Evolutionary conservation across 2,329 filamentous ascomycete species (phyloP), one percentile per base, ranked within the genome.

Genomic region (Fusarium foetens): DNA sequence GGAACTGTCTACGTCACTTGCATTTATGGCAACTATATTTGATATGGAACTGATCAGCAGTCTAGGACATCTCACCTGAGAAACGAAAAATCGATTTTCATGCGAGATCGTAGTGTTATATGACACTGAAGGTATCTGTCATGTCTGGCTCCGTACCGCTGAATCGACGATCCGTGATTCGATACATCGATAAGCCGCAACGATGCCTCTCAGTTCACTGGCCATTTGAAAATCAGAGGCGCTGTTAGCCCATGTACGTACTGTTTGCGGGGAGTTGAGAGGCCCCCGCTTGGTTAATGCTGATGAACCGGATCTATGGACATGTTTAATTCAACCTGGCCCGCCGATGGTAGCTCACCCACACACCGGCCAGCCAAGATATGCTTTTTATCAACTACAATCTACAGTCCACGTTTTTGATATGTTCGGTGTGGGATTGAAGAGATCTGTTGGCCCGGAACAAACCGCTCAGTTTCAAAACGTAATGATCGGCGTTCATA

Each of bases 61-160:
- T 21, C 23, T 35, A 39, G 51, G 41, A 25, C 23, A 33, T 23
- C 36, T 62, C 33, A 10, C 19, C 14, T n/a, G 7, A 33, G 8
- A 27, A 46, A n/a, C 10, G 38, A 51, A 68, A 63, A 63, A 35
- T 68, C 63, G 66, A 63, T 68, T 68, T 68, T 27, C 17, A n/a
- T 39, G 63, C 19, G 42, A 35, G 35, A 48, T 29, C 29, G 31
- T 46, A 25, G 14, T 31, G n/a, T 41, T 19, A 23, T 27, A 46
- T 53, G 31, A 48, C 57, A 29, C 33, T 52, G 5, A 12, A 51
- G 49, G 35, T 35, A 23, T 33, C 57, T 43, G 19, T 19, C 23
- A 35, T 35, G 23, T 21, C 38, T 19, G 16, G 11, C 19, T 29
- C 39, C 38, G 23, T 33, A 39, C 36, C 16, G 21, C 51, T 19